phyloP scores from a whole-genome alignment of 2,329 filamentous ascomycete species.

The Arthrocladium fulminans region DNA sequence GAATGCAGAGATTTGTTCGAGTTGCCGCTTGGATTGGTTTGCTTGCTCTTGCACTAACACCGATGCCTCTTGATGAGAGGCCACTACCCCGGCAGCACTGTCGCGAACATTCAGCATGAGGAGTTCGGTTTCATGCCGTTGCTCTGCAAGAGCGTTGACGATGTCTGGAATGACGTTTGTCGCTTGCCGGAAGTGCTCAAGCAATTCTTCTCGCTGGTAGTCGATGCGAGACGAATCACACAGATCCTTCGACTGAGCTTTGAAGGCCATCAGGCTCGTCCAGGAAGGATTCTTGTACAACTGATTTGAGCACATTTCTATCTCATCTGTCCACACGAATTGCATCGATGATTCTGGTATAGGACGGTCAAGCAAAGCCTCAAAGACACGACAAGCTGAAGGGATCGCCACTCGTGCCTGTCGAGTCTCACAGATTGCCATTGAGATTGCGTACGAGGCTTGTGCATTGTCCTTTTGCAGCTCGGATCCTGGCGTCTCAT shows the following conservation, averaged over 20 bases:
- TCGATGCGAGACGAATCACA: slow-evolving; percentile 8
- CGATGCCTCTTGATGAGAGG: not conserved
- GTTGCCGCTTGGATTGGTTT: not conserved
- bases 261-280: slow-evolving; percentile 5
- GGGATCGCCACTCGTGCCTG: slow-evolving; percentile 3
- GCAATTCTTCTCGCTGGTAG: slow-evolving; percentile 9
- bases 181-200: slow-evolving; percentile 4
- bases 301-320: slow-evolving; percentile 1
- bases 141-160: slow-evolving; percentile 4
- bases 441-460: slow-evolving; percentile 5
- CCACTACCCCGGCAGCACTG: not conserved
- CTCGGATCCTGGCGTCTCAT: not conserved
- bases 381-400: slow-evolving; percentile 4
- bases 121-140: slow-evolving; percentile 1
- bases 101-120: not conserved
- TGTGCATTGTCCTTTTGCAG: slow-evolving; percentile 5
- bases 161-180: slow-evolving; percentile 5
- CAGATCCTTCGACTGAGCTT: slow-evolving; percentile 6
- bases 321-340: not conserved
- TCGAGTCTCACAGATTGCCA: slow-evolving; percentile 8
- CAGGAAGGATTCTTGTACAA: slow-evolving; percentile 3
- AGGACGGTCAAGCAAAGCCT: slow-evolving; percentile 1
- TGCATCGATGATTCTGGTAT: not conserved
- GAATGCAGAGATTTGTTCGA: not conserved
- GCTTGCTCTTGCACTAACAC: not conserved